phyloP scores from a whole-genome alignment of 2,329 filamentous ascomycete genomes.

The Phialocephala subalpina region DNA sequence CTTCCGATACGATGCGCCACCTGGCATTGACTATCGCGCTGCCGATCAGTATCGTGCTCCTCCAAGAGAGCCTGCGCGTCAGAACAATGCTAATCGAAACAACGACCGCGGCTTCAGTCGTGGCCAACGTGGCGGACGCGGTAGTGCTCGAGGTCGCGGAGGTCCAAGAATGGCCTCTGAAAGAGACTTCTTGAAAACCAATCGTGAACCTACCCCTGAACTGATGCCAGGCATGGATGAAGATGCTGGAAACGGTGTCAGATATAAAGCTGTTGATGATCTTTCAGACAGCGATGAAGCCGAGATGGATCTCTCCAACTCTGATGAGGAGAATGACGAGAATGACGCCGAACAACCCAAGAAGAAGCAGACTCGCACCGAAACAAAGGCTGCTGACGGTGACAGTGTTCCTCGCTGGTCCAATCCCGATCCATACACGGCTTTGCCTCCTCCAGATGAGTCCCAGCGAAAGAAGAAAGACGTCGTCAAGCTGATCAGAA shows the following conservation, averaged over 20 bases:
- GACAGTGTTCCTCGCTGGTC: conserved; percentile 80
- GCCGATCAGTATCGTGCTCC: conserved; percentile 36
- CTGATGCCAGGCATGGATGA: conserved; percentile 46
- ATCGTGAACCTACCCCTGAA: conserved; percentile 46
- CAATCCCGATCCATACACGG: conserved; percentile 94
- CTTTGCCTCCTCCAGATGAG: conserved; percentile 81
- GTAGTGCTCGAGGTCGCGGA: conserved; percentile 39
- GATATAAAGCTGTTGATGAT: conserved; percentile 63
- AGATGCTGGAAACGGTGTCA: conserved; percentile 46
- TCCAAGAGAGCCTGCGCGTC: conserved; percentile 23
- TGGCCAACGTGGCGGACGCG: conserved; percentile 27
- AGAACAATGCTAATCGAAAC: conserved; percentile 17
- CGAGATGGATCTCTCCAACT: conserved; percentile 65
- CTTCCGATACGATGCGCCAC: conserved; percentile 44
- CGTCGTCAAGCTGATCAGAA: conserved; percentile 90
- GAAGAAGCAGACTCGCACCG: conserved; percentile 52
- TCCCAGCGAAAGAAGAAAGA: conserved; percentile 79
- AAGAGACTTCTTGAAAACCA: conserved; percentile 44
- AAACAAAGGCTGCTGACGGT: conserved; percentile 49
- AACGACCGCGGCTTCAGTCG: conserved; percentile 18
- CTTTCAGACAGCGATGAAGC: conserved; percentile 68
- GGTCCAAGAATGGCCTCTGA: conserved; percentile 42
- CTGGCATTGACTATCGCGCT: conserved; percentile 37
- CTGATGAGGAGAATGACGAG: conserved; percentile 52
- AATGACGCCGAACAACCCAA: conserved; percentile 48